Conservation (phyloP, 495 filamentous ascomycete species). For the Xylona heveae region DNA sequence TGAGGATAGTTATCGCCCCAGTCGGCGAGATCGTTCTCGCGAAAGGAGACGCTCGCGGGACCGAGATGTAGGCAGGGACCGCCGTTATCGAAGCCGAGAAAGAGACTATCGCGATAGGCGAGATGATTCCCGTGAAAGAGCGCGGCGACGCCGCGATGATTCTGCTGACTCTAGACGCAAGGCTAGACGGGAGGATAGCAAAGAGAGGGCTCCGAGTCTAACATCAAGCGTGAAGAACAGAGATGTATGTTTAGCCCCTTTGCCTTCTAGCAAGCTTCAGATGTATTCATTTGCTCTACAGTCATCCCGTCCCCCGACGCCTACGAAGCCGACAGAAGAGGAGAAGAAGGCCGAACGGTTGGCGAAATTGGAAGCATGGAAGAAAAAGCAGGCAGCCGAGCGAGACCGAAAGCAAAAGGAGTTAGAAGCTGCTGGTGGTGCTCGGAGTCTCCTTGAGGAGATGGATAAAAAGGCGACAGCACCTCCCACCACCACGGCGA, state of each 20-base stretch:
- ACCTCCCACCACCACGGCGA: constrained; percentile 26
- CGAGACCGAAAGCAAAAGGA: constrained; percentile 58
- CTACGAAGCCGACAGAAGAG: constrained; percentile 42
- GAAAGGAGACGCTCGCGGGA: constrained; percentile 38
- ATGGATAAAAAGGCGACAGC: constrained; percentile 50
- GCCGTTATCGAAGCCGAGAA: constrained; percentile 41
- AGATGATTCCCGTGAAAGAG: constrained; percentile 60
- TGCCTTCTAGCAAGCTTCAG: constrained; percentile 3
- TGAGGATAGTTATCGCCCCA: constrained; percentile 41
- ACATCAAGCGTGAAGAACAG: constrained; percentile 22
- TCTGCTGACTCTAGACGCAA: constrained; percentile 54
- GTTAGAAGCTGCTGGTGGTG: constrained; percentile 33
- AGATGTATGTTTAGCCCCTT: constrained; percentile 25
- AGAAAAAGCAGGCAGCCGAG: constrained; percentile 64
- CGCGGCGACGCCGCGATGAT: constrained; percentile 46
- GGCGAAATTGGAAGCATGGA: constrained; percentile 79
- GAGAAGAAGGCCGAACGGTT: constrained; percentile 70
- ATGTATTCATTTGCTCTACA: constrained; percentile 1
- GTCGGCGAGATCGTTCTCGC: constrained; percentile 40
- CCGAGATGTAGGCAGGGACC: constrained; percentile 32
- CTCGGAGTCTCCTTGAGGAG: constrained; percentile 46
- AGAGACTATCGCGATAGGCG: constrained; percentile 54
- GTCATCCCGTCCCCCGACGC: constrained; percentile 24
- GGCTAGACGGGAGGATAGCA: constrained; percentile 44
- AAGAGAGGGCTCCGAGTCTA: constrained; percentile 26